phyloP scores from a whole-genome alignment of 805 yeast species.

The Candida palmyrensis region DNA sequence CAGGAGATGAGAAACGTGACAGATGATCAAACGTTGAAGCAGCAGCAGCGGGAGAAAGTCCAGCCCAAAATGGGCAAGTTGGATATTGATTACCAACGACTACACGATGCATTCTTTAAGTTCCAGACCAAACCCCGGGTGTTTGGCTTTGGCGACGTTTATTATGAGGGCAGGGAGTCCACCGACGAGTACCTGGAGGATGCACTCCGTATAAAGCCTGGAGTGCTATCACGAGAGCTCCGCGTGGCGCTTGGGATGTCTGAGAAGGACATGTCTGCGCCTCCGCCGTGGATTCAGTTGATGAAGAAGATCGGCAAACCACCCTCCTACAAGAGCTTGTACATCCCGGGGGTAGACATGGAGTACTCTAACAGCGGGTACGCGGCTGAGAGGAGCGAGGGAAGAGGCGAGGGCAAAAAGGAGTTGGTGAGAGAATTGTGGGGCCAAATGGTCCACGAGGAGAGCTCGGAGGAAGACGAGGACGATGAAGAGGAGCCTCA shows the following conservation, averaged over 20 bases:
- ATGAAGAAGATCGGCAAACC: conserved; percentile 77
- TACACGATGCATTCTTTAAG: conserved; percentile 84
- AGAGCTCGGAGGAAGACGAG: conserved; percentile 41
- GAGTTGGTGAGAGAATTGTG: conserved; percentile 15
- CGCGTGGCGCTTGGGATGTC: conserved; percentile 65
- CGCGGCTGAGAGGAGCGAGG: conserved; percentile 9
- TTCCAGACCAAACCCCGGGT: conserved; percentile 70
- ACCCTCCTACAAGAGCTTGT: conserved; percentile 68
- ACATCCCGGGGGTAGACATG: conserved; percentile 45
- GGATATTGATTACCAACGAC: conserved; percentile 78
- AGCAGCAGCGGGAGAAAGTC: conserved; percentile 72
- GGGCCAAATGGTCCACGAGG: conserved; percentile 41
- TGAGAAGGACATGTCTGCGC: conserved; percentile 32
- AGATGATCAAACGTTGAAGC: conserved; percentile 59
- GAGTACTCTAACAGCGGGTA: conserved; percentile 35
- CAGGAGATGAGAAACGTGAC: conserved; percentile 74
- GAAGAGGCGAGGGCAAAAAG: neutral
- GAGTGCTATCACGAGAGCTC: conserved; percentile 57
- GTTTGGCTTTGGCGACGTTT: conserved; percentile 68
- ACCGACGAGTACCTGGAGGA: conserved; percentile 33
- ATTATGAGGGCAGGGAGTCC: conserved; percentile 69
- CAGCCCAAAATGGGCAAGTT: conserved; percentile 85
- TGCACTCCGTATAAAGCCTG: conserved; percentile 52
- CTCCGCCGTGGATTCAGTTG: conserved; percentile 77
- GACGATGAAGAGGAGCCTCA: conserved; percentile 20